phyloP scores from a whole-genome alignment of 441 rosid species.

The Pelargonium myrrhifolium region DNA sequence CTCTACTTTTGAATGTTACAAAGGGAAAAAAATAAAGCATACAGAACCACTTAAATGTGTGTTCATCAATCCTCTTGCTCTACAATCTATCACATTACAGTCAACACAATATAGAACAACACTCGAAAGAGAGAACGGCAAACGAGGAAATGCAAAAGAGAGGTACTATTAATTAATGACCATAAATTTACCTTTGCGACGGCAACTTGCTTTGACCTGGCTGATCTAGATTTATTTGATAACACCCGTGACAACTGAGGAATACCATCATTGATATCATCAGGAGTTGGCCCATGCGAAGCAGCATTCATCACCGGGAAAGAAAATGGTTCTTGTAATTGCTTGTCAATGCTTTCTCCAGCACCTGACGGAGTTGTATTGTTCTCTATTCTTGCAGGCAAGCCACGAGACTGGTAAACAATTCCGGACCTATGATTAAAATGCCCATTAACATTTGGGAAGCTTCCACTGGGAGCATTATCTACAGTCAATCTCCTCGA shows the following conservation, averaged over 20 bases:
- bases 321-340: conserved; percentile 39
- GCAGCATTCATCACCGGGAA: conserved; percentile 38
- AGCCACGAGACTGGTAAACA: conserved; percentile 42
- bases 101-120: neutral
- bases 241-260: conserved; percentile 59
- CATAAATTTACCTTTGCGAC: conserved; percentile 58
- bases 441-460: conserved; percentile 56
- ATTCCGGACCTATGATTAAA: conserved; percentile 32
- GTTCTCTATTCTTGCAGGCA: conserved; percentile 31
- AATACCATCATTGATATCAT: conserved; percentile 64
- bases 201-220: conserved; percentile 73
- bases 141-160: neutral
- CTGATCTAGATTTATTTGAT: conserved; percentile 69
- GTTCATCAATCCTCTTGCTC: neutral
- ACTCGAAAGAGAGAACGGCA: neutral
- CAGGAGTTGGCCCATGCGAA: conserved; percentile 35
- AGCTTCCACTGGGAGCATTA: conserved; percentile 87
- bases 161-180: neutral
- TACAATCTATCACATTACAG: neutral
- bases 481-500: conserved; percentile 90
- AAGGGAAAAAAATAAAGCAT: neutral
- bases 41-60: neutral
- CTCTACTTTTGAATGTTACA: neutral
- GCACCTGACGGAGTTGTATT: conserved; percentile 33
- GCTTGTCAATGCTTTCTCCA: conserved; percentile 43